Percentiles rank a stretch among this genome's conserved stretches.
phyloP scores from a whole-genome alignment of 208 protist genomes.

The Crithidia bombi region DNA sequence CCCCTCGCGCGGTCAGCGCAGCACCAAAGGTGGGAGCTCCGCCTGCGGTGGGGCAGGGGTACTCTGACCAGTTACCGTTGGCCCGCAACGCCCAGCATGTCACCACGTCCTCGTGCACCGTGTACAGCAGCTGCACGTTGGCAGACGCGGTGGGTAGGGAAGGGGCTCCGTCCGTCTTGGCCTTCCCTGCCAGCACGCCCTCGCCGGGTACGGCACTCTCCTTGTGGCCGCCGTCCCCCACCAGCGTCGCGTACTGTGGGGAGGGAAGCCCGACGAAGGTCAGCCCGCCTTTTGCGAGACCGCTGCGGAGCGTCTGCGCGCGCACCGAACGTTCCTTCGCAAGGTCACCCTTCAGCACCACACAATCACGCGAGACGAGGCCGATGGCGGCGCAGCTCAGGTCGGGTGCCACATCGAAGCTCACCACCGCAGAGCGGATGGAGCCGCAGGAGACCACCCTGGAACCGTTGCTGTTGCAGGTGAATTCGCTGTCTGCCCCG shows the following conservation, averaged over 20 bases:
- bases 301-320: conserved; percentile 38
- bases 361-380: conserved; percentile 82
- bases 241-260: conserved; percentile 19
- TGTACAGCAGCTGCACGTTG: conserved; percentile 50
- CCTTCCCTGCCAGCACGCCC: background rate
- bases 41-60: conserved; percentile 43
- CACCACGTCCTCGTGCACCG: conserved; percentile 55
- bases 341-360: conserved; percentile 70
- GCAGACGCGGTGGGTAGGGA: background rate
- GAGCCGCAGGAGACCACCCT: conserved; percentile 30
- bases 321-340: conserved; percentile 35
- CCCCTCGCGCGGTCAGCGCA: conserved; percentile 43
- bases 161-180: background rate
- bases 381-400: conserved; percentile 84
- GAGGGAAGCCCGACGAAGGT: conserved; percentile 50
- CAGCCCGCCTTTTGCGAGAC: conserved; percentile 35
- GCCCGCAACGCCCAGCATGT: conserved; percentile 56
- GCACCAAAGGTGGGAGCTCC: conserved; percentile 34
- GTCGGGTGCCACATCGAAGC: conserved; percentile 84
- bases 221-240: background rate
- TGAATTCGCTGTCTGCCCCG: background rate
- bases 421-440: conserved; percentile 66
- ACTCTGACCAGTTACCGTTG: conserved; percentile 42
- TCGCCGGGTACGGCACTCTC: background rate
- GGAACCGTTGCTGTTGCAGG: background rate